Evolutionary conservation across 805 yeast species (phyloP), one percentile per base, ranked within the genome.

Genomic region (Metschnikowia chrysomelidarum): DNA sequence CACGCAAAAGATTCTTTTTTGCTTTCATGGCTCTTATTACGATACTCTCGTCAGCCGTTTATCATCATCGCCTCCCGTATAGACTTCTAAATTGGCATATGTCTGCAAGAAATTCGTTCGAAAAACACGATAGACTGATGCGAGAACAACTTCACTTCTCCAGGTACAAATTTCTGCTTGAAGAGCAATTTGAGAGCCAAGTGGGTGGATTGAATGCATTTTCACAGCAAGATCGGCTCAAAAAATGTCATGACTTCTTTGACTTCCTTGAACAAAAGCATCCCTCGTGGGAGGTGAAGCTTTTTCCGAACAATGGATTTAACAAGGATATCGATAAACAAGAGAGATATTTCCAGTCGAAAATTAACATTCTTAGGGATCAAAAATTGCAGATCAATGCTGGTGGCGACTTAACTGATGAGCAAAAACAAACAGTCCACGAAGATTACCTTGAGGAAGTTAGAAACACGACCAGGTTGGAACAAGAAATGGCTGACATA

Each of bases 401-500:
- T 9, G 34, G 40, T 5, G 37, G 32, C 3, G 13, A 19, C 10
- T 12, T 43, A 23, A 31, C 43, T 14, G 16, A 33, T 7, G 34
- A 29, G 3, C 43, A 41, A 13, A 33, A 16, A n/a, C 8, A 6
- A 6, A 21, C 18, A 8, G 30, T 33, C 11, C 32, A 37, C 20
- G 30, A 21, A 6, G 12, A 27, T 23, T 41, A 22, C 24, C 22
- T 16, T 4, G 27, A 27, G n/a, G 24, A 24, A 12, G 18, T 44
- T 20, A 15, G 19, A 12, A 20, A 29, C 4, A 38, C 48, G 5
- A 7, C 21, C 2, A 16, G 30, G 3, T 26, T 35, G 12, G 50
- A 48, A 24, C 40, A 38, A 20, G 41, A 32, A 14, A 48, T 48
- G 47, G 50, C 52, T 12, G 52, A 48, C 29, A 22, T 35, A 9